phyloP scores from a whole-genome alignment of 2,329 filamentous ascomycete species.

The Fusarium napiforme region DNA sequence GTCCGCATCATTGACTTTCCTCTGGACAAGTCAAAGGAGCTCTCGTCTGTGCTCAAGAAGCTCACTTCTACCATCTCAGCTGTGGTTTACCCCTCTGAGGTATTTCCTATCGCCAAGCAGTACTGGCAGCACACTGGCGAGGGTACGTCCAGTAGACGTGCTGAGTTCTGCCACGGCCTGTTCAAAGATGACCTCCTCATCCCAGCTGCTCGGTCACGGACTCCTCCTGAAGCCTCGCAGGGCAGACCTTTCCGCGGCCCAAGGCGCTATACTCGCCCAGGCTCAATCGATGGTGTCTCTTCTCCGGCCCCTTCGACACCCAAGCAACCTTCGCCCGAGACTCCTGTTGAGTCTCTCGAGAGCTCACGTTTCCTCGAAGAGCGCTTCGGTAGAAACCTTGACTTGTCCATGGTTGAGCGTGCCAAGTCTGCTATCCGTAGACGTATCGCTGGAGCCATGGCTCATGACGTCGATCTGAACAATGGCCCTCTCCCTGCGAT shows the following conservation, averaged over 20 bases:
- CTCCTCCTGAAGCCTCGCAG: conserved; percentile 38
- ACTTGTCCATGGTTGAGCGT: conserved; percentile 79
- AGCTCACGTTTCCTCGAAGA: conserved; percentile 88
- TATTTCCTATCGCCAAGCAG: conserved; percentile 82
- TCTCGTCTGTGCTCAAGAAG: conserved; percentile 62
- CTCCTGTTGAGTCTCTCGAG: conserved; percentile 65
- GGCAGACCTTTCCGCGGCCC: conserved; percentile 73
- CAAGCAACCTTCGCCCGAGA: conserved; percentile 33
- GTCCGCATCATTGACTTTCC: conserved; percentile 71
- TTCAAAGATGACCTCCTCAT: conserved; percentile 74
- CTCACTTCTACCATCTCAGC: conserved; percentile 72
- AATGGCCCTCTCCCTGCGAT: conserved; percentile 39
- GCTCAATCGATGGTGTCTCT: conserved; percentile 49
- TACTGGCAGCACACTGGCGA: conserved; percentile 98
- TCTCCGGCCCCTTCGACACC: conserved; percentile 15
- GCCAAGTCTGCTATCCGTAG: conserved; percentile 87
- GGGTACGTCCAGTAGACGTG: conserved; percentile 88
- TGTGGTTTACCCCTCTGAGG: conserved; percentile 75
- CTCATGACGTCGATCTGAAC: conserved; percentile 70
- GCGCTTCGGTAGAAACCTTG: conserved; percentile 90
- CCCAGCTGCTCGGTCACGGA: conserved; percentile 43
- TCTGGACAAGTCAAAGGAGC: conserved; percentile 65
- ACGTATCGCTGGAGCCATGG: conserved; percentile 88
- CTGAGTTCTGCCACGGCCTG: conserved; percentile 85
- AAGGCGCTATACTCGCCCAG: conserved; percentile 76